Evolutionary conservation across 2,329 filamentous ascomycete genomes (phyloP), one percentile per base, ranked within the genome.

Genomic region (Fusarium coffeatum): DNA sequence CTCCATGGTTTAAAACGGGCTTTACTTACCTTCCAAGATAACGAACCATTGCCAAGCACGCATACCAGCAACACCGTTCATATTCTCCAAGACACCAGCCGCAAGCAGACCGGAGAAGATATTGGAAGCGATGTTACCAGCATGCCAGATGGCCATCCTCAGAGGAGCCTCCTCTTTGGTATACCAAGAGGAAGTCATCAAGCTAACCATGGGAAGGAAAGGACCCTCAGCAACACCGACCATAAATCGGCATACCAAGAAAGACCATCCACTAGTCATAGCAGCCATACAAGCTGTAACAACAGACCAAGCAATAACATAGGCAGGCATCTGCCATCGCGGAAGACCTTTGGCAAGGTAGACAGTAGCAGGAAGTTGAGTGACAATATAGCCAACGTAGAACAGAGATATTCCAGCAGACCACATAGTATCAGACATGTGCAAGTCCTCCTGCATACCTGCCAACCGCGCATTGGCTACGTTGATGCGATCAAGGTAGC

Each of bases 101-200:
- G 50, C 50, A 3, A 53, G 50, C 0, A 53, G 34, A 4, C 50
- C 50, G 2, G 50, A 53, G 15, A 53, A 53, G 10, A 53, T 53
- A 1, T 53, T 53, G 5, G 50, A 53, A 30, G 34, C 18, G 2
- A 53, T 53, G 2, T 53, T 53, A 8, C 50, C 50, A 42, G 50
- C 50, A 53, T 53, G 50, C 50, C 50, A 53, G n/a, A 42, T 53
- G 8, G 50, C 37, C 50, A 53, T 53, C 4, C 50, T 12, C n/a
- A 53, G 5, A 9, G 50, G 50, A 1, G 50, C 50, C n/a, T 53
- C 37, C 11, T 53, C 50, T 11, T 53, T 53, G 15, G 50, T 53
- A 8, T 42, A 42, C 50, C 50, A 53, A 2, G 37, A 53, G 3
- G 50, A 53, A 30, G 50, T 42, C 50, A 53, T 53, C 25, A 53